Percentiles rank a stretch among this genome's conserved stretches.
Evolutionary conservation across 139 green algal species (phyloP).

Genomic region (Chlorella sp.): DNA sequence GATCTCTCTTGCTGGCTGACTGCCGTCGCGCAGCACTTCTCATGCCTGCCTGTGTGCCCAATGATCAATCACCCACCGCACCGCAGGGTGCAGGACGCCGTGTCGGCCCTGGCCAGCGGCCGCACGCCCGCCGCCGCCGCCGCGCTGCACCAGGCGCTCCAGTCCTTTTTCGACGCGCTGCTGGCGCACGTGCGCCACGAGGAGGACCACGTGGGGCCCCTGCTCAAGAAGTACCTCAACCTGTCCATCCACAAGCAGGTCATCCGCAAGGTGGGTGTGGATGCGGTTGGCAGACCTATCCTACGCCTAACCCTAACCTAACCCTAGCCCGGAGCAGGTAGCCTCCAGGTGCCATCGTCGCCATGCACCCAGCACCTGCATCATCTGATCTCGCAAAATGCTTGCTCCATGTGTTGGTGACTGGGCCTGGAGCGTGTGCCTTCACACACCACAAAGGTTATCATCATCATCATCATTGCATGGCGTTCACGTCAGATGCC

Average conservation of each 20-base stretch:
- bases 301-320: too few relatives aligned
- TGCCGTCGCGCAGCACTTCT: too few relatives aligned
- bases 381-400: too few relatives aligned
- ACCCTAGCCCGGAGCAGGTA: too few relatives aligned
- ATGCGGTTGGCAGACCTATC: not conserved
- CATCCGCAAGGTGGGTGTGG: slow-evolving; percentile 8
- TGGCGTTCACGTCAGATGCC: not conserved
- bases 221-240: slow-evolving; percentile 32
- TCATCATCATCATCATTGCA: not conserved
- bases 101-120: not conserved
- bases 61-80: not conserved
- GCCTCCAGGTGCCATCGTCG: too few relatives aligned
- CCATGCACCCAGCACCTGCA: not conserved
- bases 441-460: not conserved
- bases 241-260: slow-evolving; percentile 19
- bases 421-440: not conserved
- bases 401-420: not conserved
- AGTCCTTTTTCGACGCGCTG: slow-evolving; percentile 3
- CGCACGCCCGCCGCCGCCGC: not conserved
- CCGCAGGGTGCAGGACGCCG: not conserved
- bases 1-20: too few relatives aligned
- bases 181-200: slow-evolving; percentile 22
- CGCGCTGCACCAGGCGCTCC: not conserved
- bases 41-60: not conserved
- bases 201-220: slow-evolving; percentile 39